Percentiles rank a stretch among this genome's conserved stretches.
Conservation (phyloP, 2,329 filamentous ascomycete genomes). For the Sporothrix euskadiensis region DNA sequence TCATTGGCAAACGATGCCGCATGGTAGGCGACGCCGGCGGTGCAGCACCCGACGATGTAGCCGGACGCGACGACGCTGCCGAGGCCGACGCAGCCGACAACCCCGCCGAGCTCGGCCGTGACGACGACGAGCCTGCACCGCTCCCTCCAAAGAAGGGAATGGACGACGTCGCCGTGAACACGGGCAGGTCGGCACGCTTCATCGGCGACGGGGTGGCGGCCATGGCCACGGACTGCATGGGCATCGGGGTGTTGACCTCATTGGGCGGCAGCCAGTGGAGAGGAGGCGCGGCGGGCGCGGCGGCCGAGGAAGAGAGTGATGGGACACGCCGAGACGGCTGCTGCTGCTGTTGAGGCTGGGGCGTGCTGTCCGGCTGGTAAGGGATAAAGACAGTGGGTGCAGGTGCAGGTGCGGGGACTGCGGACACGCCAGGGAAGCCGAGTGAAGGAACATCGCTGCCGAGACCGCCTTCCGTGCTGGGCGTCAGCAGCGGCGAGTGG, state of each 20-base stretch:
- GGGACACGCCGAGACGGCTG: conserved; percentile 28
- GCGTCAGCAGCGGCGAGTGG: conserved; percentile 32
- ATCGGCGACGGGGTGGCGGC: conserved; percentile 41
- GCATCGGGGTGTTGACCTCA: conserved; percentile 30
- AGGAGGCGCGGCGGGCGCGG: conserved; percentile 31
- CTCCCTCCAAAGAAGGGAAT: conserved; percentile 49
- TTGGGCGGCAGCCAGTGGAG: conserved; percentile 57
- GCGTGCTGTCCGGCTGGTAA: conserved; percentile 58
- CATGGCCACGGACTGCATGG: conserved; percentile 18
- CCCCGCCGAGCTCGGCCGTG: conserved; percentile 18
- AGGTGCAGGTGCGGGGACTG: background rate
- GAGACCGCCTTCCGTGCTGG: conserved; percentile 27
- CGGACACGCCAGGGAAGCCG: background rate
- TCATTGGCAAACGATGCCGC: background rate
- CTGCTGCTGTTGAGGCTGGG: background rate
- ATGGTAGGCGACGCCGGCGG: background rate
- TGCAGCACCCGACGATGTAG: background rate
- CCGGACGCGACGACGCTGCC: conserved; percentile 8
- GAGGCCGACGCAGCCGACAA: conserved; percentile 14
- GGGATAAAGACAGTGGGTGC: conserved; percentile 51
- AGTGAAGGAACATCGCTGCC: background rate
- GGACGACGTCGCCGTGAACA: conserved; percentile 46
- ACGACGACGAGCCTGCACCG: conserved; percentile 2
- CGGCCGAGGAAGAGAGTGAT: conserved; percentile 29
- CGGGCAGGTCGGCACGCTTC: conserved; percentile 44